A percentile compares a stretch with the other conserved stretches of the same genome.
Conservation (phyloP, 169 alveolate genomes). For the Eimeria necatrix region DNA sequence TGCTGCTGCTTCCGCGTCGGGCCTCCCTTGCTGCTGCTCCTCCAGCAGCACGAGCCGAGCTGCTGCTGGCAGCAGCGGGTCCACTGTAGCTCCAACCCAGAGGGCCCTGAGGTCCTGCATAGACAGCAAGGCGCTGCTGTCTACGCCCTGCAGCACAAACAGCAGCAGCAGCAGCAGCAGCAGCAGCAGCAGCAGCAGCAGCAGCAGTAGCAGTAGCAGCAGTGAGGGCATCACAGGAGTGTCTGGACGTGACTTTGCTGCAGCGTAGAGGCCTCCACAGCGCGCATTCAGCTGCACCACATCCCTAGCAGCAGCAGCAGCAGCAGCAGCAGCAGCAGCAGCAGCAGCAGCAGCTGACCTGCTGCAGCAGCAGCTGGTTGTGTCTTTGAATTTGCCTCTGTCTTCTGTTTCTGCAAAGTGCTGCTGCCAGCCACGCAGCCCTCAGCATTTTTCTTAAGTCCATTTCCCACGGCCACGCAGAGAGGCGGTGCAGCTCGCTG, state of each 20-base stretch:
- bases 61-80: conserved; percentile 49
- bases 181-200: conserved; percentile 13
- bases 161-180: conserved; percentile 32
- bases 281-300: too few species aligned
- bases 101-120: conserved; percentile 58
- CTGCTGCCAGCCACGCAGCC: conserved; percentile 56
- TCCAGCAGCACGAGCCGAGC: conserved; percentile 30
- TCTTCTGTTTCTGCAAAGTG: conserved; percentile 9
- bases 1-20: conserved; percentile 21
- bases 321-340: background rate
- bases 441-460: conserved; percentile 2
- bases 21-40: conserved; percentile 38
- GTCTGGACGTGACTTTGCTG: background rate
- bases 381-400: background rate
- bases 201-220: background rate
- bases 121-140: conserved; percentile 19
- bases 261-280: background rate
- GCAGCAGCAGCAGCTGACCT: conserved; percentile 9
- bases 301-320: conserved; percentile 15
- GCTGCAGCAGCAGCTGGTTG: conserved; percentile 36
- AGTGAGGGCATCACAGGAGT: background rate
- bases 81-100: conserved; percentile 56
- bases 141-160: background rate
- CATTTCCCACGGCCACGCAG: conserved; percentile 2
- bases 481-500: conserved; percentile 28